These are phyloP conservation scores for Corymbia calophylla DNA, from an alignment of 441 rosid species.

Conservation along the genomic window DNA sequence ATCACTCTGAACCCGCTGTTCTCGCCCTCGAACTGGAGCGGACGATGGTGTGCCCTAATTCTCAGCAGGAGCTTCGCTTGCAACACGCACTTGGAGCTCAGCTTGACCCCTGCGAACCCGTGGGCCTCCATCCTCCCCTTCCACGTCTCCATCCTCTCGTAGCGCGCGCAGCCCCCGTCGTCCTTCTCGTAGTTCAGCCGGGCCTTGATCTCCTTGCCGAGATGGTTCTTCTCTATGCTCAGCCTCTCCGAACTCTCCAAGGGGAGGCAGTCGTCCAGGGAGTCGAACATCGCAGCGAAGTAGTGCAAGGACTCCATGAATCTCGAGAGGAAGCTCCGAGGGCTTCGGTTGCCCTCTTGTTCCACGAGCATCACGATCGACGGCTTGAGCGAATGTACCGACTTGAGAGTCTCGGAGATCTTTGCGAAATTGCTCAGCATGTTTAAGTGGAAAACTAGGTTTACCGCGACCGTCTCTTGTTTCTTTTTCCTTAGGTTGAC, in stretches of 20 bases:
- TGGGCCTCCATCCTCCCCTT: slow-evolving; percentile 53
- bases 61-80: slow-evolving; percentile 60
- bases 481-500: slow-evolving; percentile 29
- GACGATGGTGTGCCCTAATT: slow-evolving; percentile 37
- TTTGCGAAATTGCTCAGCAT: slow-evolving; percentile 11
- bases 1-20: slow-evolving; percentile 36
- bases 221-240: slow-evolving; percentile 50
- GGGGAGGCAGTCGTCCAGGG: slow-evolving; percentile 54
- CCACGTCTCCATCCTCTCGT: slow-evolving; percentile 52
- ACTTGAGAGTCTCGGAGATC: slow-evolving; percentile 34
- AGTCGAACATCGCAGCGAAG: slow-evolving; percentile 66
- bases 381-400: slow-evolving; percentile 32
- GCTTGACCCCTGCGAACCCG: slow-evolving; percentile 36
- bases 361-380: slow-evolving; percentile 45
- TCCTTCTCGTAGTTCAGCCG: slow-evolving; percentile 30
- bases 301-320: slow-evolving; percentile 63
- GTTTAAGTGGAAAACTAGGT: slow-evolving; percentile 43
- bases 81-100: slow-evolving; percentile 50
- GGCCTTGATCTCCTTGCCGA: slow-evolving; percentile 51
- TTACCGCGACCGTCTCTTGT: slow-evolving; percentile 48
- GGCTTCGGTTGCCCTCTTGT: slow-evolving; percentile 38
- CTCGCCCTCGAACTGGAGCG: slow-evolving; percentile 40
- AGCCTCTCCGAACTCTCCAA: slow-evolving; percentile 41
- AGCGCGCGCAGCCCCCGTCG: background rate
- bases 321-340: slow-evolving; percentile 39